Evolutionary conservation across 371 early-diverging fungal genomes (phyloP), one percentile per base, ranked within the genome.

Genomic region (Mucor plumbeus): DNA sequence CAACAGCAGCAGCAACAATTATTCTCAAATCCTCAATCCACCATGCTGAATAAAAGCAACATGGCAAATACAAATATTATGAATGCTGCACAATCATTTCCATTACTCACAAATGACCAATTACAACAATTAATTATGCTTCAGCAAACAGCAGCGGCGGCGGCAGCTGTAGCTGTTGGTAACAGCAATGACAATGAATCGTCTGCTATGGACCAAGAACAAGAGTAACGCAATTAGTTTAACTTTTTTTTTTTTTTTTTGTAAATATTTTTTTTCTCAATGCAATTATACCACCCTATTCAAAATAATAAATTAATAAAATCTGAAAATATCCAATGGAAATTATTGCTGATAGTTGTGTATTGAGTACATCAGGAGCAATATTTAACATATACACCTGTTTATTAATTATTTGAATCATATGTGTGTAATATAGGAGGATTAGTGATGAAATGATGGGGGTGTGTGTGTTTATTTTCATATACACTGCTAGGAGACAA

Each of bases 121-220:
- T 10, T 69, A 15, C 69, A 69, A 8, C 69, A 64, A 36, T 43
- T 63, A 13, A 64, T 69, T 5, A n/a, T 69, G 44, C 59, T 69
- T 38, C 64, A 64, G 13, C 68, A 68, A 53, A 54, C 69, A 11
- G 13, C 69, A 15, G 40, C 33, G 14, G 53, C 63, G 0, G 38
- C 63, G 19, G 39, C 38, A 26, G 53, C 53, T 26, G 53, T 53
- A 13, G 14, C 53, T 13, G 26, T 26, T 5, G 53, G 53, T 53
- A 53, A 31, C 34, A 35, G 26, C 31, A 21, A 31, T 31, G 40
- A 48, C 15, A 17, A 9, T 3, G 21, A 48, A 53, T 10, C 53
- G 6, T 31, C 48, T 38, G 31, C 17, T 9, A 62, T 48, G 48
- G 62, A 62, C 48, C 62, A 62, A 13, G 53, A 62, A 5, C 48